These are phyloP conservation scores for Sporisorium exsertum DNA, from an alignment of 1,284 basidiomycete genomes.

Conservation along the genomic window DNA sequence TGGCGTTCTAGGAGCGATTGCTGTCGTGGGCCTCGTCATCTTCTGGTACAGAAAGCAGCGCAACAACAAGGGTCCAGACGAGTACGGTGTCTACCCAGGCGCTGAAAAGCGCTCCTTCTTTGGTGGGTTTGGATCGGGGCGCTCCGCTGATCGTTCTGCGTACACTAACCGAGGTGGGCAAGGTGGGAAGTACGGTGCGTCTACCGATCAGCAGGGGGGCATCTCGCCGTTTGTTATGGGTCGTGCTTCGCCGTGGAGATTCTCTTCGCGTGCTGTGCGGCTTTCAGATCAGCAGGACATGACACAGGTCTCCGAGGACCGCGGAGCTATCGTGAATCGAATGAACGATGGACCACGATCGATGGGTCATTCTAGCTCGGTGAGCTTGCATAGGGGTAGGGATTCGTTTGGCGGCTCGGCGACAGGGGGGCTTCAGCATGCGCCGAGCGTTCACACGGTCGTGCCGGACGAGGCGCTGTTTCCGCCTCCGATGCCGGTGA, in stretches of 20 bases:
- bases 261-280: constrained; percentile 17
- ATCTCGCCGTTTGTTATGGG: constrained; percentile 45
- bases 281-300: constrained; percentile 21
- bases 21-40: constrained; percentile 13
- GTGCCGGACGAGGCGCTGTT: constrained; percentile 52
- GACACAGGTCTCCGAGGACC: constrained; percentile 8
- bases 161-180: constrained; percentile 6
- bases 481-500: constrained; percentile 38
- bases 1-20: constrained; percentile 27
- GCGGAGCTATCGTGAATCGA: constrained; percentile 22
- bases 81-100: constrained; percentile 37
- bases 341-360: constrained; percentile 25
- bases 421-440: constrained; percentile 7
- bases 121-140: constrained; percentile 23
- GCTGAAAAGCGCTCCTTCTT: constrained; percentile 37
- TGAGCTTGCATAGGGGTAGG: constrained; percentile 37
- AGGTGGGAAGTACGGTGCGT: constrained; percentile 20
- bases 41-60: constrained; percentile 18
- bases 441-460: constrained; percentile 39
- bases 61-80: constrained; percentile 27
- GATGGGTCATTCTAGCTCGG: constrained; percentile 33
- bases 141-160: constrained; percentile 12
- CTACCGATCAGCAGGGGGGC: constrained; percentile 33
- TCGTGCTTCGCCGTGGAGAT: constrained; percentile 27
- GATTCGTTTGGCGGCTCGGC: constrained; percentile 33